Evolutionary conservation across 768 basidiomycete genomes (phyloP).

Genomic region (Postia placenta): DNA sequence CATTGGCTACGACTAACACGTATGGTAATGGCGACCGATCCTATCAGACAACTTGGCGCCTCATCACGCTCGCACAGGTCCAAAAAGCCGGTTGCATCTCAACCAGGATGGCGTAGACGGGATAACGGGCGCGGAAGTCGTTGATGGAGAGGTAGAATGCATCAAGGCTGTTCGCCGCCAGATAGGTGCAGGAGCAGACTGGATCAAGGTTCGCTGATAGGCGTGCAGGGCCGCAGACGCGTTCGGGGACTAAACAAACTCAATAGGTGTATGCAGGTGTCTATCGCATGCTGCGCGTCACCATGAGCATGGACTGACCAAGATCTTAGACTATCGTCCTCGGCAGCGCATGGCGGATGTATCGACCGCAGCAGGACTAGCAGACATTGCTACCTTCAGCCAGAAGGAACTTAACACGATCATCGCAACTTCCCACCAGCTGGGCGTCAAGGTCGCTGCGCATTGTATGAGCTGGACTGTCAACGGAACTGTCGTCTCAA

Average conservation of each 20-base stretch:
- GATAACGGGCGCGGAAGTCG: slow-evolving; percentile 49
- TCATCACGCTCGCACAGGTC: slow-evolving; percentile 32
- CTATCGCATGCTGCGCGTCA: slow-evolving; percentile 8
- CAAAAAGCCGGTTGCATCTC: slow-evolving; percentile 40
- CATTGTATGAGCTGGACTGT: slow-evolving; percentile 35
- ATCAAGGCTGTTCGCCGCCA: slow-evolving; percentile 50
- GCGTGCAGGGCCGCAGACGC: background rate
- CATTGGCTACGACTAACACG: slow-evolving; percentile 53
- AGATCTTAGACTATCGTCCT: slow-evolving; percentile 42
- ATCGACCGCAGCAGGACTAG: slow-evolving; percentile 28
- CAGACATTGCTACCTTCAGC: slow-evolving; percentile 38
- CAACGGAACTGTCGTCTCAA: slow-evolving; percentile 28
- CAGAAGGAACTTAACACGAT: slow-evolving; percentile 39
- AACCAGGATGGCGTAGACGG: slow-evolving; percentile 50
- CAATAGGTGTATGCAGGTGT: slow-evolving; percentile 46
- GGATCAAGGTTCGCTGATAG: slow-evolving; percentile 47
- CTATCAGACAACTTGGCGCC: background rate
- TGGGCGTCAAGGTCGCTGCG: slow-evolving; percentile 52
- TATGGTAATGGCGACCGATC: slow-evolving; percentile 37
- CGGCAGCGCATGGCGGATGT: slow-evolving; percentile 40
- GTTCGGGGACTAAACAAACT: background rate
- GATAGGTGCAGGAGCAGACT: slow-evolving; percentile 60
- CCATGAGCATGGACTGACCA: slow-evolving; percentile 1
- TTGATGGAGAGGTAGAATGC: slow-evolving; percentile 51
- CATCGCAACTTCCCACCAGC: slow-evolving; percentile 42